Base-by-base conservation (phyloP, 1,284 basidiomycete species). In the Gastroboletus turbinatus region DNA sequence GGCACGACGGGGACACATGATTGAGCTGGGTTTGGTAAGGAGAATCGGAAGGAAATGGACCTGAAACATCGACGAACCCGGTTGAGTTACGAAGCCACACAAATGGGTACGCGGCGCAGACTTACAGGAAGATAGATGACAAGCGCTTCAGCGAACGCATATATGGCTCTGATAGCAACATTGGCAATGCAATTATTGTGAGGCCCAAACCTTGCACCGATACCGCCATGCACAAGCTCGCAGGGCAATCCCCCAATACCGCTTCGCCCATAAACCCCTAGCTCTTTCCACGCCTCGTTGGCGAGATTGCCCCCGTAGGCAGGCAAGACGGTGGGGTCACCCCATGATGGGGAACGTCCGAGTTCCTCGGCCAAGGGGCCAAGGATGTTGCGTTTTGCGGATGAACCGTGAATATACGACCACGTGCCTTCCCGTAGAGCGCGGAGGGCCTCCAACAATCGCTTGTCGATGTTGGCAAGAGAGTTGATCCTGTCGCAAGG, bases 181-280 rank as follows among this genome's bases (percentile, higher is more conserved):
- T 91, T 91, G 29, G 78, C 76, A 2, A 75, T 74, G 66, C 89
- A 91, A 62, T 82, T 87, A 17, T 73, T 69, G 21, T 76, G 75
- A 5, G 83, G 69, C 13, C 79, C 79, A n/a, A 81, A 62, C 16
- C 56, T 71, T 30, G 73, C 65, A 23, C 79, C 79, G 25, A 83
- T 72, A 21, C 75, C 69, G 4, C 82, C 82, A 62, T 92, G 88
- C 0, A 90, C 80, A 3, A 90, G 63, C 63, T 90, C 84, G 63
- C 88, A 92, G 3, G 89, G 89, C 10, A 91, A 61, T 1, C 88
- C 88, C 5, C 87, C 89, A 4, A 87, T 63, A 11, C 80, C 78
- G 5, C 65, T 44, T 50, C 88, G 70, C 25, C 75, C 78, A 4
- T 63, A 66, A 2, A 90, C 77, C 1, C 80, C 81, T 9, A 91